phyloP scores from a whole-genome alignment of 768 basidiomycete species.

The Termitomyces sp. region DNA sequence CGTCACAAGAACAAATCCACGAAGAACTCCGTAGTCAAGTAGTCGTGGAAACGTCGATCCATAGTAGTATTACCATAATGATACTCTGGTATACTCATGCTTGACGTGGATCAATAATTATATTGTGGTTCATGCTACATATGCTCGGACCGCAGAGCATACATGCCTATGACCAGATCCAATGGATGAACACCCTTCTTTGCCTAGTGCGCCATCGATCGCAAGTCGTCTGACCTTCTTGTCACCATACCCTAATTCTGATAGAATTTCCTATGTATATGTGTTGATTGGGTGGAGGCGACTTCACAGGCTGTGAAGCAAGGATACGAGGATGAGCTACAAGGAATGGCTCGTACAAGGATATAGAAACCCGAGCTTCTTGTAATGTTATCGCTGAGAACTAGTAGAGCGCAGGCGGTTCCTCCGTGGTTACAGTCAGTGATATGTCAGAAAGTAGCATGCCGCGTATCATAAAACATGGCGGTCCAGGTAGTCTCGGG shows the following conservation, averaged over 20 bases:
- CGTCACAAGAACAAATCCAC: no score
- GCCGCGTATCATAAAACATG: slow-evolving; percentile 59
- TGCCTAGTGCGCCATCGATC: slow-evolving; percentile 45
- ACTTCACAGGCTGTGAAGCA: slow-evolving; percentile 19
- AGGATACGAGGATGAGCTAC: slow-evolving; percentile 47
- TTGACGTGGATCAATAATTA: neutral
- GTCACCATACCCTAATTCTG: slow-evolving; percentile 45
- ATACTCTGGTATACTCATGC: no score
- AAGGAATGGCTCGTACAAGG: slow-evolving; percentile 37
- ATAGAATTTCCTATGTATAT: slow-evolving; percentile 46
- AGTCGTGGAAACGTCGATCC: no score
- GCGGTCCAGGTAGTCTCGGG: slow-evolving; percentile 68
- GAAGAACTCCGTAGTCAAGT: no score
- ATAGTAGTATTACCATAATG: no score
- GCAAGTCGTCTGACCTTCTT: slow-evolving; percentile 35
- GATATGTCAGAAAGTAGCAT: neutral
- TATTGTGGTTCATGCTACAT: neutral
- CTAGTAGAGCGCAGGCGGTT: slow-evolving; percentile 67
- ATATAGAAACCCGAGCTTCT: slow-evolving; percentile 51
- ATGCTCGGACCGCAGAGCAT: neutral
- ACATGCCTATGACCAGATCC: slow-evolving; percentile 16
- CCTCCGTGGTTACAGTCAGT: slow-evolving; percentile 30
- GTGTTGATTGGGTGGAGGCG: slow-evolving; percentile 7
- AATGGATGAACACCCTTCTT: slow-evolving; percentile 16
- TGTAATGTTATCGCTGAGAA: slow-evolving; percentile 56